These are phyloP conservation scores for Cercospora sojina DNA, from an alignment of 2,329 filamentous ascomycete genomes.

Conservation along the genomic window DNA sequence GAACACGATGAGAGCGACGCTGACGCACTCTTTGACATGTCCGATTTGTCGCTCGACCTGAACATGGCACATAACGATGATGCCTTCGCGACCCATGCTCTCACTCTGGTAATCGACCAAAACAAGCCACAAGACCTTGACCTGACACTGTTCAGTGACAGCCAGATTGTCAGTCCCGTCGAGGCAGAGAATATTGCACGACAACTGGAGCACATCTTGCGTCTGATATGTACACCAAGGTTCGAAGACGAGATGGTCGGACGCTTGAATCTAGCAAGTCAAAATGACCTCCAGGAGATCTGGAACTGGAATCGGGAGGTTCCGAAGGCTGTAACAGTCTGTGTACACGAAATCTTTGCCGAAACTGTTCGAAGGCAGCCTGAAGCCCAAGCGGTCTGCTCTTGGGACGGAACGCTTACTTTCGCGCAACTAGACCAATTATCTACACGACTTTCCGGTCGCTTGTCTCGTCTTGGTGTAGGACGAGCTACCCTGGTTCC, in stretches of 20 bases:
- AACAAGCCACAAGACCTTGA: not conserved
- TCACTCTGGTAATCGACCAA: conserved; percentile 6
- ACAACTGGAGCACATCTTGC: not conserved
- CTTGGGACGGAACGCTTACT: not conserved
- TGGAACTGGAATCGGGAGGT: not conserved
- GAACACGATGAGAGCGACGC: not conserved
- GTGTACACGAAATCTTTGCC: not conserved
- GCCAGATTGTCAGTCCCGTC: not conserved
- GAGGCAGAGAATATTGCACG: not conserved
- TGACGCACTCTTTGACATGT: conserved; percentile 2
- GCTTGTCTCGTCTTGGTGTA: not conserved
- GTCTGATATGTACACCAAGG: not conserved
- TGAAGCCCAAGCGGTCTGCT: not conserved
- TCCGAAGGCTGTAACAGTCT: not conserved
- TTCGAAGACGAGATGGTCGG: not conserved
- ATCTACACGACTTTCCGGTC: not conserved
- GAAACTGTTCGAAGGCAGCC: not conserved
- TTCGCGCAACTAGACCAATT: not conserved
- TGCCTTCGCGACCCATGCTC: not conserved
- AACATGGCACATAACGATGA: not conserved
- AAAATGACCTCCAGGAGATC: not conserved
- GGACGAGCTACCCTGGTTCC: not conserved
- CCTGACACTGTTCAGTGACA: not conserved
- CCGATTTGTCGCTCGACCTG: not conserved
- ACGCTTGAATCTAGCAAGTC: not conserved